Conservation (phyloP, 768 basidiomycete genomes). For the Boletus patriciae region DNA sequence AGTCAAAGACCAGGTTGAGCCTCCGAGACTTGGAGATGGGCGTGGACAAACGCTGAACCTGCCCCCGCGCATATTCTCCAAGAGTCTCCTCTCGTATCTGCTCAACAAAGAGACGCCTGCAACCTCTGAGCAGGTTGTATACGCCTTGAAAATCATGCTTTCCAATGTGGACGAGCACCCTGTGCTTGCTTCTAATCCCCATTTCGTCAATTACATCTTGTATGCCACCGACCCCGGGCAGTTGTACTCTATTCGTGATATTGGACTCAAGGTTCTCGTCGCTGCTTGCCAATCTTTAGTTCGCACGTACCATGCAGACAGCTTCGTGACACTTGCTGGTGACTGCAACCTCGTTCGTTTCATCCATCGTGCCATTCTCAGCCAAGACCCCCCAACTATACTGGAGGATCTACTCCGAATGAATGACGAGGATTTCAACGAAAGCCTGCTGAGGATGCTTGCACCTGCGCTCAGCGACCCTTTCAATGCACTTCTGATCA, state of each 20-base stretch:
- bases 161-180: background rate
- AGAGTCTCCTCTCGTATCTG: background rate
- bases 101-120: background rate
- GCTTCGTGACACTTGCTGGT: background rate
- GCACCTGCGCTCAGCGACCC: conserved; percentile 3
- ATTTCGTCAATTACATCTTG: conserved; percentile 7
- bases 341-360: background rate
- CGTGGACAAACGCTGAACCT: background rate
- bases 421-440: background rate
- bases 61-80: background rate
- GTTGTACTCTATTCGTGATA: background rate
- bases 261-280: background rate
- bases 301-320: background rate
- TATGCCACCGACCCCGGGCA: conserved; percentile 1
- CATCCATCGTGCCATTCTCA: background rate
- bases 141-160: conserved; percentile 4
- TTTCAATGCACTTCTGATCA: background rate
- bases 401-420: background rate
- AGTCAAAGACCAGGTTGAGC: background rate
- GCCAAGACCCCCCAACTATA: conserved; percentile 3
- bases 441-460: background rate
- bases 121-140: background rate
- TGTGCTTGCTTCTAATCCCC: background rate
- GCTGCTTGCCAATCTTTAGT: background rate
- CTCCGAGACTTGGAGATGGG: background rate